Evolutionary conservation across 495 filamentous ascomycete species (phyloP).

Genomic region (Talaromyces stipitatus): DNA sequence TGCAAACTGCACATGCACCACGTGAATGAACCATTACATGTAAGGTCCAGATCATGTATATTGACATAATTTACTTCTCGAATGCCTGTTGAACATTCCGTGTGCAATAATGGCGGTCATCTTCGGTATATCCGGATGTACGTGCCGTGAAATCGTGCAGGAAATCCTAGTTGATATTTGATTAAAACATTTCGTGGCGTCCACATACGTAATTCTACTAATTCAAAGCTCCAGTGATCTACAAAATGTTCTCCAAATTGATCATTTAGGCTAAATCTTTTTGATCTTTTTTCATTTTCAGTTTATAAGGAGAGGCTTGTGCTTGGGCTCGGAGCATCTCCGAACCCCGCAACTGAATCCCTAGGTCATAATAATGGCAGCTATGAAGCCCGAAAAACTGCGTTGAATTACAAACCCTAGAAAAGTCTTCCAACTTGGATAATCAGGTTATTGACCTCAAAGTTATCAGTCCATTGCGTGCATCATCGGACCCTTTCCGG

Average conservation of each 20-base stretch:
- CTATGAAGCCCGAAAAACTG: neutral
- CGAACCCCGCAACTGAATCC: neutral
- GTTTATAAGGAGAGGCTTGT: neutral
- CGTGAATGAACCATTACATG: neutral
- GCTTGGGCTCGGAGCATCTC: neutral
- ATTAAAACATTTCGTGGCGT: neutral
- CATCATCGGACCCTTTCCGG: no score
- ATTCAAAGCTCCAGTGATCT: neutral
- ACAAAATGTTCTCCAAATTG: neutral
- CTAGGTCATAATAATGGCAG: no score
- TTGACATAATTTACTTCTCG: neutral
- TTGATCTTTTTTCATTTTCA: neutral
- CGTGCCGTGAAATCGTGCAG: neutral
- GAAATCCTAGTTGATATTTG: neutral
- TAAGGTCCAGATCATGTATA: neutral
- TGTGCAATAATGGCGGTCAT: neutral
- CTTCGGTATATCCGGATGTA: neutral
- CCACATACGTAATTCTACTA: no score
- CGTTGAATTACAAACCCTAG: neutral
- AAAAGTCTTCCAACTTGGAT: no score
- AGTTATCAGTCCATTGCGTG: no score
- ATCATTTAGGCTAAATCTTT: neutral
- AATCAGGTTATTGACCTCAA: no score
- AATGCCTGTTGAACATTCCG: no score
- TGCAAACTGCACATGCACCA: neutral